Percentiles rank a stretch among this genome's conserved stretches.
Conservation (phyloP, 2,329 filamentous ascomycete species). For the Aspergillus unguis region DNA sequence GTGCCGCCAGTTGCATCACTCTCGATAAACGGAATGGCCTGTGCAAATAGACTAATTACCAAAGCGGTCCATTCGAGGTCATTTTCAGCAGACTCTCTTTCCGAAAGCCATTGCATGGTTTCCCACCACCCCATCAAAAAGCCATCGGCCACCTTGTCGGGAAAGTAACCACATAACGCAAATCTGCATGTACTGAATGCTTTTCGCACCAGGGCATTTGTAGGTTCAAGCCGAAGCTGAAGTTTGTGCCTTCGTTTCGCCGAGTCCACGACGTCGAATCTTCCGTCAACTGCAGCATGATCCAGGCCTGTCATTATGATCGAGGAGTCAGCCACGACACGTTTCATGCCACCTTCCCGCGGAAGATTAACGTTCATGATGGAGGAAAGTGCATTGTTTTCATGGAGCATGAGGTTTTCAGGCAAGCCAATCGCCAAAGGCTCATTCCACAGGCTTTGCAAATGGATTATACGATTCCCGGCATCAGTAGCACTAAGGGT, state of each 20-base stretch:
- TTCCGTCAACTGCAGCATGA: constrained; percentile 57
- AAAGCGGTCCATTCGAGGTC: constrained; percentile 69
- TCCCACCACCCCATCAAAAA: constrained; percentile 71
- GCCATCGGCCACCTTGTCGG: constrained; percentile 55
- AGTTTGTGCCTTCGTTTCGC: constrained; percentile 63
- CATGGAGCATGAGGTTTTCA: constrained; percentile 54
- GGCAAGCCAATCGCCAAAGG: constrained; percentile 66
- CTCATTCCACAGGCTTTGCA: constrained; percentile 73
- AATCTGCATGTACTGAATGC: constrained; percentile 62
- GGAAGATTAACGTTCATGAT: constrained; percentile 49
- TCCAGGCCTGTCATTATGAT: constrained; percentile 51
- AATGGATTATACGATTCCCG: constrained; percentile 63
- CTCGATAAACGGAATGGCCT: constrained; percentile 59
- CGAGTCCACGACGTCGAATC: constrained; percentile 65
- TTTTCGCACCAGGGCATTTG: constrained; percentile 59
- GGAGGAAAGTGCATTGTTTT: constrained; percentile 59
- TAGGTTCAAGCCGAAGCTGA: constrained; percentile 64
- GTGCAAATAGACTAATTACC: constrained; percentile 60
- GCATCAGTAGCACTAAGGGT: constrained; percentile 64
- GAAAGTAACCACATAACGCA: constrained; percentile 53
- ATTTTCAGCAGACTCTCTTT: constrained; percentile 45
- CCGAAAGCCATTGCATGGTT: constrained; percentile 64
- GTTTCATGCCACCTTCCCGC: constrained; percentile 51
- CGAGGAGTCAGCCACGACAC: constrained; percentile 45
- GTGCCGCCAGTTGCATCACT: constrained; percentile 31